A percentile compares a stretch with the other conserved stretches of the same genome.
Conservation (phyloP, 345 rosid genomes). For the Psidium friedrichsthalianum region DNA sequence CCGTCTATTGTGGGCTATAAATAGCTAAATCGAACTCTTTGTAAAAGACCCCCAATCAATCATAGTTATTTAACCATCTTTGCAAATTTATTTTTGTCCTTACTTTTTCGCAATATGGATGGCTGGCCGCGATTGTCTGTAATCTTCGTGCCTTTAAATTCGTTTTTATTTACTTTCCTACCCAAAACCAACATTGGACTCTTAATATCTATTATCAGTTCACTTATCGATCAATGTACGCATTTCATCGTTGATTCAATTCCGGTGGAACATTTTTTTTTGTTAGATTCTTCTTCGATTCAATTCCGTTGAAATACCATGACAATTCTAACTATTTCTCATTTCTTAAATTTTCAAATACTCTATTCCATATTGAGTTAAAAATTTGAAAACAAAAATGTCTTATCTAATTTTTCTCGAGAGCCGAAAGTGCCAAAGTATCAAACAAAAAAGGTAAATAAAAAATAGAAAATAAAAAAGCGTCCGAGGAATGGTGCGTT, state of each 20-base stretch:
- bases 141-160: neutral
- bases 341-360: neutral
- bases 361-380: no score
- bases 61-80: neutral
- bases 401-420: neutral
- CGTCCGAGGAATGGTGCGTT: neutral
- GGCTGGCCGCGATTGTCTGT: neutral
- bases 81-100: neutral
- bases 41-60: neutral
- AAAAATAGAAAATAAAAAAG: neutral
- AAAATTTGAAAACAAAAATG: no score
- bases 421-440: neutral
- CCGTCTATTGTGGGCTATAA: neutral
- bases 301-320: fast-evolving
- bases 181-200: neutral
- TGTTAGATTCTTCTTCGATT: fast-evolving
- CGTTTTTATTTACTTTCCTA: neutral
- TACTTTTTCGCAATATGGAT: neutral
- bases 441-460: neutral
- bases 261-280: neutral
- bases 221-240: no score
- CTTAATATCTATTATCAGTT: neutral
- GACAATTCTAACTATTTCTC: neutral
- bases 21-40: neutral
- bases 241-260: neutral